phyloP scores from a whole-genome alignment of 768 basidiomycete genomes.

The Punctularia strigosozonata region DNA sequence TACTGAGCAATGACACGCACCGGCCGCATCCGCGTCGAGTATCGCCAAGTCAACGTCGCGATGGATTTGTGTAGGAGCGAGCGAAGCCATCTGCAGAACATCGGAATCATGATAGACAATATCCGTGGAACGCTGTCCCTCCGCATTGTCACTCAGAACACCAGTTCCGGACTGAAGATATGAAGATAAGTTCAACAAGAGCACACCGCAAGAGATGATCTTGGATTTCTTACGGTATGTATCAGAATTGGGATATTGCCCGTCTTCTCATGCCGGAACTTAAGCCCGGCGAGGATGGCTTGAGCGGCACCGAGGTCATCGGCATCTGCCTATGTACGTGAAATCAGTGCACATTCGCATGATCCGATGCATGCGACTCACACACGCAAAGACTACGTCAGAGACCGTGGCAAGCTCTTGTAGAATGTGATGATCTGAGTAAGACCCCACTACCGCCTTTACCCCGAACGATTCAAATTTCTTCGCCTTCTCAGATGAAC shows the following conservation, averaged over 20 bases:
- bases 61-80: slow-evolving; percentile 34
- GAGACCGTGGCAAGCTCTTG: slow-evolving; percentile 28
- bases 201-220: not conserved
- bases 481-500: slow-evolving; percentile 26
- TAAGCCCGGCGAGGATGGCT: slow-evolving; percentile 27
- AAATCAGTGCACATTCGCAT: not conserved
- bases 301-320: slow-evolving; percentile 26
- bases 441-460: slow-evolving; percentile 27
- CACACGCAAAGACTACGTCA: slow-evolving; percentile 34
- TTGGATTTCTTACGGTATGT: slow-evolving; percentile 25
- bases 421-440: slow-evolving; percentile 26
- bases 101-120: slow-evolving; percentile 40
- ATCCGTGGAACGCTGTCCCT: slow-evolving; percentile 25
- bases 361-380: slow-evolving; percentile 9
- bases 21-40: slow-evolving; percentile 35
- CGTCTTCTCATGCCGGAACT: slow-evolving; percentile 21
- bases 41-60: slow-evolving; percentile 37
- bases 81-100: slow-evolving; percentile 27
- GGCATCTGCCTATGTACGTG: slow-evolving; percentile 21
- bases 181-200: too few relatives aligned
- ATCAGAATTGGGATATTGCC: slow-evolving; percentile 23
- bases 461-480: slow-evolving; percentile 18
- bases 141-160: slow-evolving; percentile 29
- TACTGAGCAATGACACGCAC: slow-evolving; percentile 12
- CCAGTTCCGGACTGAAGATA: slow-evolving; percentile 1